These are phyloP conservation scores for Caryopteris hybrid DNA, from an alignment of 305 asterid species.

Conservation along the genomic window DNA sequence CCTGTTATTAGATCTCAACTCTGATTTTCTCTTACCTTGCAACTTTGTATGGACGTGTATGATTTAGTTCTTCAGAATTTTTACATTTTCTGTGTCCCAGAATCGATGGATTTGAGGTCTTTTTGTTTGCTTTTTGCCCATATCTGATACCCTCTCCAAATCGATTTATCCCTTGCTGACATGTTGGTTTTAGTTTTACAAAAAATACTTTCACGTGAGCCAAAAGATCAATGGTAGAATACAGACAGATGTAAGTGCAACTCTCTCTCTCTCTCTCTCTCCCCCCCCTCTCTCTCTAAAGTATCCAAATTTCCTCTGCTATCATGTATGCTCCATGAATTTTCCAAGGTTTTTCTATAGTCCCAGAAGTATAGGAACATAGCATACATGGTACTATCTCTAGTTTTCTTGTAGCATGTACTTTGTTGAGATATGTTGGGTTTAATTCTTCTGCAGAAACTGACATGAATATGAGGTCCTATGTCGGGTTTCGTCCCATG, in stretches of 20 bases:
- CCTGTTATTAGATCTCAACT: neutral
- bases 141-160: neutral
- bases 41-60: neutral
- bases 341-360: neutral
- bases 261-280: neutral
- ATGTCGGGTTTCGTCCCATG: no score
- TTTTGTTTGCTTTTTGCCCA: neutral
- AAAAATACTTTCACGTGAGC: neutral
- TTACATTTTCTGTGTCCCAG: neutral
- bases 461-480: neutral
- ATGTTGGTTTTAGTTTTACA: neutral
- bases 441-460: conserved; percentile 9
- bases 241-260: neutral
- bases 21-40: neutral
- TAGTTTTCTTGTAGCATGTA: neutral
- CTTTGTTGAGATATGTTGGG: neutral
- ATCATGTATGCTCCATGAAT: neutral
- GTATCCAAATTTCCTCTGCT: no score
- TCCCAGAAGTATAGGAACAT: no score
- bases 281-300: neutral
- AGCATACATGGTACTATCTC: no score
- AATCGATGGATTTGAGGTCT: neutral
- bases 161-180: neutral
- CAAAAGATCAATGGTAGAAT: conserved; percentile 4
- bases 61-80: neutral